Conservation (phyloP, 2,329 filamentous ascomycete species). For the Tolypocladium tropicale region DNA sequence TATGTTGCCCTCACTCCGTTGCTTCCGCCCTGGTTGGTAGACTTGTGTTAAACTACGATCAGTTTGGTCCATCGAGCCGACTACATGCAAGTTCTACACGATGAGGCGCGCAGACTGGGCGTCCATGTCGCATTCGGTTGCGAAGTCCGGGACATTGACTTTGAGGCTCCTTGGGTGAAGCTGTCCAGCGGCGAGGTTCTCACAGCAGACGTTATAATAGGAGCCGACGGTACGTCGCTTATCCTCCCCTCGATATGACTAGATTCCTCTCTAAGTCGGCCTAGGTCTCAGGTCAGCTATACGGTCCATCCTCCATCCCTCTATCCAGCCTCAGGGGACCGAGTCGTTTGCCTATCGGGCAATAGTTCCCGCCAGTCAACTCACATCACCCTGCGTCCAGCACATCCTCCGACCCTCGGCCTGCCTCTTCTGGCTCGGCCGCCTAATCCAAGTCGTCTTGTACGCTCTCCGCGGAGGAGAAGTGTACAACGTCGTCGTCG, state of each 20-base stretch:
- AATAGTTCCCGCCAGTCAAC: constrained; percentile 1
- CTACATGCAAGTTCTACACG: constrained; percentile 5
- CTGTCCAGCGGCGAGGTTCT: constrained; percentile 2
- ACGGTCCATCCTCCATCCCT: constrained; percentile 5
- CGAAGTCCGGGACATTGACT: constrained; percentile 4
- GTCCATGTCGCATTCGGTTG: constrained; percentile 3
- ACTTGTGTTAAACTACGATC: not conserved
- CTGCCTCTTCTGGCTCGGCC: constrained; percentile 5
- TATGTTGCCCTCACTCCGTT: not conserved
- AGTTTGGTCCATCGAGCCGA: constrained; percentile 8
- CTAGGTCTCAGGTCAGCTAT: constrained; percentile 4
- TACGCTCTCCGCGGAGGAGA: constrained; percentile 3
- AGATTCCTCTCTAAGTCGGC: not conserved
- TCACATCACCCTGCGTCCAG: not conserved
- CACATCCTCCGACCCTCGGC: not conserved
- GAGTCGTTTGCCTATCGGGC: constrained; percentile 6
- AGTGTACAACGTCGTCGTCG: constrained; percentile 5
- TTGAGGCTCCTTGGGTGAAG: constrained; percentile 2
- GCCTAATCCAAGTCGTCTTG: constrained; percentile 1
- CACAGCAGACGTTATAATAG: constrained; percentile 7
- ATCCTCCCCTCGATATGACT: not conserved
- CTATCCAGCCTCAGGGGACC: not conserved
- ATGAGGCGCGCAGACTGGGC: constrained; percentile 4
- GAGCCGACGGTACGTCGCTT: constrained; percentile 4
- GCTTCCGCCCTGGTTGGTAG: not conserved